Evolutionary conservation across 2,329 filamentous ascomycete species (phyloP).

Genomic region (Verticillium longisporum): DNA sequence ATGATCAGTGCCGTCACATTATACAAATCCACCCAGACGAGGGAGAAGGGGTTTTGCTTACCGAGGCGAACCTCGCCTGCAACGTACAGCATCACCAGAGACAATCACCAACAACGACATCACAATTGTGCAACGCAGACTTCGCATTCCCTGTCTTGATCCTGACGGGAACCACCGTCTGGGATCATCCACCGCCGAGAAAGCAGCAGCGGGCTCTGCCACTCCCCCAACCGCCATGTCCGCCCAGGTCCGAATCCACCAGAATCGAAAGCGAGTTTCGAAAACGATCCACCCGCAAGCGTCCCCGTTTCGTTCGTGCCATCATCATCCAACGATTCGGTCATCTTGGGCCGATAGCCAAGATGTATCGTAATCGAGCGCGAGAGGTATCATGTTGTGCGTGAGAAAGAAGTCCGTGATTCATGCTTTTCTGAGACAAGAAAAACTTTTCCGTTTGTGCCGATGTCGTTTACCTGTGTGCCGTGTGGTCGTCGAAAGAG

Average conservation of each 20-base stretch:
- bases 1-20: constrained; percentile 1
- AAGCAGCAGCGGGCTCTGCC: constrained; percentile 2
- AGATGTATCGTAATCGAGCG: not conserved
- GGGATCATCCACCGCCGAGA: constrained; percentile 5
- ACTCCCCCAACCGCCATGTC: constrained; percentile 2
- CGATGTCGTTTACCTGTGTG: not conserved
- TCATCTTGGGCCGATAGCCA: not conserved
- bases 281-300: constrained; percentile 6
- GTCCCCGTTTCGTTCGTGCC: constrained; percentile 2
- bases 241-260: constrained; percentile 6
- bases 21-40: not conserved
- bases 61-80: not conserved
- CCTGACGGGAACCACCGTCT: constrained; percentile 6
- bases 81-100: not conserved
- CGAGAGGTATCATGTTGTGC: not conserved
- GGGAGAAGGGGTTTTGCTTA: not conserved
- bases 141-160: constrained; percentile 12
- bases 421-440: not conserved
- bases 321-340: not conserved
- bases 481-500: not conserved
- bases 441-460: not conserved
- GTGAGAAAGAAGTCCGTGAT: not conserved
- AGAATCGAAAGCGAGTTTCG: constrained; percentile 8
- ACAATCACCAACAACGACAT: constrained; percentile 1
- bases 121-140: constrained; percentile 9